Evolutionary conservation across 2,329 filamentous ascomycete species (phyloP).

Genomic region (Tolypocladium sp.): DNA sequence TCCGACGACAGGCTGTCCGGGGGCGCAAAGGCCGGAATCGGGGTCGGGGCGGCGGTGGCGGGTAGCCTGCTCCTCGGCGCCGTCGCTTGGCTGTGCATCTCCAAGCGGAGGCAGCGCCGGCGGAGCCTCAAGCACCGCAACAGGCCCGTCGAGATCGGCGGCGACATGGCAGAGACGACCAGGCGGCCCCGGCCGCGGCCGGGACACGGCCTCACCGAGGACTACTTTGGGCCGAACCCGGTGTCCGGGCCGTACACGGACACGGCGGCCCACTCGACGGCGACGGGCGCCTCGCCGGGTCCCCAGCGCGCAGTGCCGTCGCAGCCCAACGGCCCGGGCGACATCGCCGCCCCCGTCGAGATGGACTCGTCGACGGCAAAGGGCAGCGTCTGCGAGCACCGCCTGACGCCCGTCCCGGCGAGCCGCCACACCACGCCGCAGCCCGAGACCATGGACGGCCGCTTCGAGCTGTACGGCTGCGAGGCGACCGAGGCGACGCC

Average conservation of each 20-base stretch:
- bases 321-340: constrained; percentile 21
- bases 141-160: constrained; percentile 4
- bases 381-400: constrained; percentile 5
- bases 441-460: constrained; percentile 19
- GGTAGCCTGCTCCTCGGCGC: constrained; percentile 30
- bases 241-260: constrained; percentile 38
- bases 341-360: constrained; percentile 44
- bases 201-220: constrained; percentile 22
- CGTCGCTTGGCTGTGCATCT: constrained; percentile 38
- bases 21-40: constrained; percentile 49
- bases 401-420: not conserved
- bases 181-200: constrained; percentile 14
- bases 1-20: constrained; percentile 25
- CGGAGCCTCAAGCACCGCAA: constrained; percentile 9
- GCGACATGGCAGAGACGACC: constrained; percentile 25
- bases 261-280: constrained; percentile 13
- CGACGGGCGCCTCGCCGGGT: constrained; percentile 14
- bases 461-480: constrained; percentile 36
- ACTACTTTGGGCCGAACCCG: constrained; percentile 36
- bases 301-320: constrained; percentile 30
- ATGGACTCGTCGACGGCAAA: constrained; percentile 30
- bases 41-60: constrained; percentile 38
- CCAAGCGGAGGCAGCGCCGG: constrained; percentile 23
- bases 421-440: not conserved
- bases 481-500: constrained; percentile 9